These are phyloP conservation scores for Lotus japonicus DNA, from an alignment of 306 rosid genomes.

Conservation along the genomic window DNA sequence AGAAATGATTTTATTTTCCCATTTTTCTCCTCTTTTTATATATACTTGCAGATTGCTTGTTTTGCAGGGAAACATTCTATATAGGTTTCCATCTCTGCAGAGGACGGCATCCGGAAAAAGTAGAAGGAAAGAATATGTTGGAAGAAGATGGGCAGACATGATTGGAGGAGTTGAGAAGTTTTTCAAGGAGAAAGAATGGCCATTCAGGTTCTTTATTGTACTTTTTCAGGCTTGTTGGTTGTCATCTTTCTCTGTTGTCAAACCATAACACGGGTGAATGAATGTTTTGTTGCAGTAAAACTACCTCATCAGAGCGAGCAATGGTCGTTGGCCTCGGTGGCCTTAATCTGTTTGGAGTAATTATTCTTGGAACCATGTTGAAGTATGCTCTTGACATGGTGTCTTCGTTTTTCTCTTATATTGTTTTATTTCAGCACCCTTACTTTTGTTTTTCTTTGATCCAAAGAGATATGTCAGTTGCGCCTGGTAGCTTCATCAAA, in stretches of 20 bases:
- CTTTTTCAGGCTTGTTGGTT: background rate
- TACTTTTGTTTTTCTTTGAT: conserved; percentile 17
- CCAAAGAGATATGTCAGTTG: conserved; percentile 59
- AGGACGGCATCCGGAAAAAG: conserved; percentile 78
- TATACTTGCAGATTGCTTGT: conserved; percentile 29
- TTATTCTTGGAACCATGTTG: conserved; percentile 88
- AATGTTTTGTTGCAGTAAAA: conserved; percentile 52
- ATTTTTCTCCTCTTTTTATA: background rate
- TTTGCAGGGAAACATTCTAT: conserved; percentile 93
- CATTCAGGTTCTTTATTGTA: conserved; percentile 63
- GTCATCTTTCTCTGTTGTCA: conserved; percentile 11
- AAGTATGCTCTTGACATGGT: conserved; percentile 51
- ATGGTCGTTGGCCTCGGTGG: conserved; percentile 90
- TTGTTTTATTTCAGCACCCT: conserved; percentile 18
- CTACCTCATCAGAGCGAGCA: conserved; percentile 66
- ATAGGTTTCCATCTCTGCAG: conserved; percentile 90
- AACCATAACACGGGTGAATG: background rate
- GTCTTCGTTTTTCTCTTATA: conserved; percentile 14
- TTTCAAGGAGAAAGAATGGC: conserved; percentile 79
- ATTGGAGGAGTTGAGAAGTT: conserved; percentile 73
- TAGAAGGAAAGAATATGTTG: conserved; percentile 85
- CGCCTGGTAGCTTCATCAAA: conserved; percentile 72
- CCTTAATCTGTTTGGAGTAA: conserved; percentile 89
- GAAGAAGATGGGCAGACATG: conserved; percentile 91
- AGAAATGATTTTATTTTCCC: background rate